These are phyloP conservation scores for Phytopythium delawarense DNA, from an alignment of 352 stramenopile genomes.

Conservation along the genomic window DNA sequence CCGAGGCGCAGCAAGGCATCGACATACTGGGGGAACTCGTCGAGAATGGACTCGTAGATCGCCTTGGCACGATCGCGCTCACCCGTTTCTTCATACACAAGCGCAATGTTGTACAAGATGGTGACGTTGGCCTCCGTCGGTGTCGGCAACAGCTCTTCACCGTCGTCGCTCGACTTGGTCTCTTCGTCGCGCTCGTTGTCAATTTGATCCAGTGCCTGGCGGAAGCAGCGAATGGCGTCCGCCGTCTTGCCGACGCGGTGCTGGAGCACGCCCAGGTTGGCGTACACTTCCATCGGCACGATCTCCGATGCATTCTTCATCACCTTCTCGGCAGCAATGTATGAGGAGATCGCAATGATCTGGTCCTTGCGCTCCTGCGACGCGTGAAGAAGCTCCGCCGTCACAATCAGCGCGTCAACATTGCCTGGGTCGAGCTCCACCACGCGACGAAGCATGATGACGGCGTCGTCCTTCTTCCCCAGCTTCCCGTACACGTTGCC, in stretches of 20 bases:
- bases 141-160: conserved; percentile 39
- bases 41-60: conserved; percentile 93
- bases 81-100: conserved; percentile 92
- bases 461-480: conserved; percentile 77
- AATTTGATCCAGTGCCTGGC: conserved; percentile 62
- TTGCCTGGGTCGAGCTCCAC: conserved; percentile 85
- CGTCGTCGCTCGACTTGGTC: conserved; percentile 30
- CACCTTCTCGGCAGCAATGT: conserved; percentile 85
- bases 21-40: conserved; percentile 92
- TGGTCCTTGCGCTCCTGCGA: conserved; percentile 85
- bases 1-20: conserved; percentile 93
- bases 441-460: conserved; percentile 74
- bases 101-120: conserved; percentile 95
- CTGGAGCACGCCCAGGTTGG: conserved; percentile 80
- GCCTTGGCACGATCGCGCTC: conserved; percentile 87
- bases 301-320: conserved; percentile 79
- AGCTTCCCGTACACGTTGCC: conserved; percentile 81
- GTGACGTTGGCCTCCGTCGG: conserved; percentile 84
- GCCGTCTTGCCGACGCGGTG: conserved; percentile 84
- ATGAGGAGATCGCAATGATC: conserved; percentile 87
- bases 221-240: conserved; percentile 91
- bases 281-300: conserved; percentile 82
- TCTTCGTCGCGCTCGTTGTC: conserved; percentile 37
- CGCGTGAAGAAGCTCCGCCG: conserved; percentile 71
- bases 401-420: conserved; percentile 79